Evolutionary conservation across 2,329 filamentous ascomycete species (phyloP).

Genomic region (Myriosclerotinia scirpicola): DNA sequence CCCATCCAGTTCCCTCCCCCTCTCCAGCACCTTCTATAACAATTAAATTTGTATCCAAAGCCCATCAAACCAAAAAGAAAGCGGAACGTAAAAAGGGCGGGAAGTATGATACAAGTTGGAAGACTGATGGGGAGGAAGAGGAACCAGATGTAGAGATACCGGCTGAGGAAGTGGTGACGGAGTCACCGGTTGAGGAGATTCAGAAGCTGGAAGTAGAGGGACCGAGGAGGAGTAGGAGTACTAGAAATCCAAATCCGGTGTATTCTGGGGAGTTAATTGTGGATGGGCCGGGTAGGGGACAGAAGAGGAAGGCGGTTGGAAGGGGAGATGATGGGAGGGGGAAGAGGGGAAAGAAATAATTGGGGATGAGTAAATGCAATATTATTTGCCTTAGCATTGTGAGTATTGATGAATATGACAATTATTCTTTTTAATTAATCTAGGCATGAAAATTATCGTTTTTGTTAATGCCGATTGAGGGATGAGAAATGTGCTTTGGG

Average conservation of each 20-base stretch:
- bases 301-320: neutral
- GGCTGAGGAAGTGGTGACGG: neutral
- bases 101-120: neutral
- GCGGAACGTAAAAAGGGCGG: neutral
- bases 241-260: slow-evolving; percentile 7
- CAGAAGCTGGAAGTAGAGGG: neutral
- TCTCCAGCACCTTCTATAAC: neutral
- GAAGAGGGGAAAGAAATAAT: neutral
- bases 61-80: neutral
- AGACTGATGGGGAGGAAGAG: neutral
- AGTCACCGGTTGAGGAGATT: neutral
- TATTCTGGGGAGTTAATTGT: slow-evolving; percentile 8
- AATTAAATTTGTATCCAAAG: neutral
- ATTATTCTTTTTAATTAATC: no score
- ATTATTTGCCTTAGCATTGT: neutral
- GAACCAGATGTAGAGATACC: neutral
- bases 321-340: neutral
- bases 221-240: neutral
- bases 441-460: no score
- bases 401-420: no score
- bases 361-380: neutral
- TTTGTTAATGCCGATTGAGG: no score
- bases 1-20: neutral
- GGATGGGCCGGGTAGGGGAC: neutral
- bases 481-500: no score